Conservation (phyloP, 306 rosid genomes). For the Cyamopsis tetragonoloba region DNA sequence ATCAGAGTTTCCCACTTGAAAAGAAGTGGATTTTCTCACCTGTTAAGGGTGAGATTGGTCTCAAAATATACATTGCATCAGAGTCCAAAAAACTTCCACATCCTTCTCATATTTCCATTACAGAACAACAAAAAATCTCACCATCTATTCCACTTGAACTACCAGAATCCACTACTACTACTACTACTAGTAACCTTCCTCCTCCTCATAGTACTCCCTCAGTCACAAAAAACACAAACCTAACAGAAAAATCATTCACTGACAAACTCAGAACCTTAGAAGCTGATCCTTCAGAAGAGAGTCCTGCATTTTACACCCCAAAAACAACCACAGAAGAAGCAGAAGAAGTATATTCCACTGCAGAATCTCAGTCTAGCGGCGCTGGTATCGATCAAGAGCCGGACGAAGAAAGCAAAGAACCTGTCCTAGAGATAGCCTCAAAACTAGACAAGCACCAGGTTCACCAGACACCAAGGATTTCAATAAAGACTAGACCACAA, state of each 20-base stretch:
- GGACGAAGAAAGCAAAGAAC: slow-evolving; percentile 28
- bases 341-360: slow-evolving; percentile 8
- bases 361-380: slow-evolving; percentile 19
- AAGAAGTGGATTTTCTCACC: slow-evolving; percentile 54
- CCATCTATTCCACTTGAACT: slow-evolving; percentile 17
- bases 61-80: slow-evolving; percentile 50
- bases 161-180: neutral
- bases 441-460: slow-evolving; percentile 44
- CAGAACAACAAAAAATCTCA: slow-evolving; percentile 23
- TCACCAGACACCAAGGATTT: slow-evolving; percentile 41
- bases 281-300: neutral
- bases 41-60: slow-evolving; percentile 73
- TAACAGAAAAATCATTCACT: too few relatives aligned
- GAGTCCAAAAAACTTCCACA: slow-evolving; percentile 28
- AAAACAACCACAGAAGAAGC: slow-evolving; percentile 23
- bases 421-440: slow-evolving; percentile 17
- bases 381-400: slow-evolving; percentile 18
- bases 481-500: slow-evolving; percentile 47
- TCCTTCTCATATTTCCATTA: slow-evolving; percentile 15
- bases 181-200: neutral
- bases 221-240: slow-evolving; percentile 13
- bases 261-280: neutral
- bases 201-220: slow-evolving; percentile 12
- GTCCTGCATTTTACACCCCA: slow-evolving; percentile 6
- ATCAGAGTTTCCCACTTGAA: slow-evolving; percentile 52